These are phyloP conservation scores for Ulota crispa DNA, from an alignment of 225 moss, liverwort and hornwort species.

Conservation along the genomic window DNA sequence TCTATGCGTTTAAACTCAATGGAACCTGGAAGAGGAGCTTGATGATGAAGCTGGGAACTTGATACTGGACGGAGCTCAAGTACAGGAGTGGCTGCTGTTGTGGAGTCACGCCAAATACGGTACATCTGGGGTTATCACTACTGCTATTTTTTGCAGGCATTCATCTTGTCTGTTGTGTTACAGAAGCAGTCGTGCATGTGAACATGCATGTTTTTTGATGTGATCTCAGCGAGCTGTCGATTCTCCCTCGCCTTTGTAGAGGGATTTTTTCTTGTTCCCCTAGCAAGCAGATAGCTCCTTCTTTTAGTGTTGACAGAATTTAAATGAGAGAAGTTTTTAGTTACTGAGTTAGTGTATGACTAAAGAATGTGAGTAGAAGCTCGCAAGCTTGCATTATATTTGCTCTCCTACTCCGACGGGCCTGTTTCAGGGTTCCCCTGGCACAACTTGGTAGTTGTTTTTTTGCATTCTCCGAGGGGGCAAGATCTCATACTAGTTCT, in stretches of 20 bases:
- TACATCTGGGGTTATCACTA: slow-evolving; percentile 42
- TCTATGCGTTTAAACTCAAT: slow-evolving; percentile 34
- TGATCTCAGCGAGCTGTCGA: slow-evolving; percentile 44
- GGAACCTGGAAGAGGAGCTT: slow-evolving; percentile 39
- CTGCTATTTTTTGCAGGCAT: slow-evolving; percentile 67
- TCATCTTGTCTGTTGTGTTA: slow-evolving; percentile 49
- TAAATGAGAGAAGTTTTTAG: slow-evolving; percentile 31
- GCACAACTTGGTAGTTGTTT: slow-evolving; percentile 50
- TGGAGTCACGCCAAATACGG: slow-evolving; percentile 34
- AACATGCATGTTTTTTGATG: slow-evolving; percentile 54
- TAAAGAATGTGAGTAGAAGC: slow-evolving; percentile 55
- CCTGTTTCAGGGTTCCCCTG: slow-evolving; percentile 33
- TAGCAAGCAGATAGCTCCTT: slow-evolving; percentile 43
- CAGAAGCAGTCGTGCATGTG: slow-evolving; percentile 47
- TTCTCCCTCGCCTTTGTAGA: slow-evolving; percentile 36
- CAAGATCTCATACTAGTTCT: slow-evolving; percentile 47
- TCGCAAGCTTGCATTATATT: slow-evolving; percentile 55
- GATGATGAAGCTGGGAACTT: slow-evolving; percentile 41
- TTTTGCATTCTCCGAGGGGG: slow-evolving; percentile 45
- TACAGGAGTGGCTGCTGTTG: slow-evolving; percentile 40
- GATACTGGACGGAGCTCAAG: slow-evolving; percentile 47
- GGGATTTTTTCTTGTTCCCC: slow-evolving; percentile 52
- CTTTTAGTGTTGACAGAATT: slow-evolving; percentile 33
- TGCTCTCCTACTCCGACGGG: slow-evolving; percentile 44
- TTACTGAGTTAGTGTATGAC: slow-evolving; percentile 37